Evolutionary conservation across 345 rosid species (phyloP), one percentile per base, ranked within the genome.

Genomic region (Lagerstroemia speciosa): DNA sequence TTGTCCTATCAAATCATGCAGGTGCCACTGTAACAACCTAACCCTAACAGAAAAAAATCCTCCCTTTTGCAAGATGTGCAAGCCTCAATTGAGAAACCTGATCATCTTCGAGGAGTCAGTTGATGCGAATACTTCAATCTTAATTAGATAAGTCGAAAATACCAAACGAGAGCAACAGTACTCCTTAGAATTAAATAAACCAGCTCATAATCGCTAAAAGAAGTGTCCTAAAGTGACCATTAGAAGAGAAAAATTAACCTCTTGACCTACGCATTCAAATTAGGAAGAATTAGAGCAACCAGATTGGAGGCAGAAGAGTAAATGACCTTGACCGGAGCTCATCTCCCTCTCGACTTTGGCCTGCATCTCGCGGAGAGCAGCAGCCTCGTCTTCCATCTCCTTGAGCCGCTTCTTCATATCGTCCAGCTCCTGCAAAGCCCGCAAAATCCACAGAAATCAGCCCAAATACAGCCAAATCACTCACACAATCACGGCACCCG

Each of bases 371-470:
- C 77, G 81, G 14, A 85, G 80, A 67, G 89, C 85, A 67, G 84
- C 78, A 1, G 87, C 84, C 66, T 83, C 85, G 19, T 79, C 89
- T 68, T 85, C 89, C 85, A 85, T 85, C 76, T 83, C 89, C 78
- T 85, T 81, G 67, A 83, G 78, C 65, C 84, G 77, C 37, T 71
- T 79, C 71, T 85, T 83, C 86, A 79, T 77, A 72, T 78, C 83
- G 60, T 81, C 82, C 57, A 81, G 71, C 43, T 85, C 90, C 84
- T 85, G 76, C 77, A 72, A 62, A 50, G 30, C 15, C 40, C 34
- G 15, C 3, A 24, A 2, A 27, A 27, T 50, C 52, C 66, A 31
- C 29, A 38, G 58, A 31, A 65, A 65, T 63, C 19, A 22, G 20
- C 64, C 30, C 29, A 30, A 8, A 27, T 3, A 29, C 34, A 58